These are phyloP conservation scores for Rehmannia glutinosa DNA, from an alignment of 257 asterid species.

Conservation along the genomic window DNA sequence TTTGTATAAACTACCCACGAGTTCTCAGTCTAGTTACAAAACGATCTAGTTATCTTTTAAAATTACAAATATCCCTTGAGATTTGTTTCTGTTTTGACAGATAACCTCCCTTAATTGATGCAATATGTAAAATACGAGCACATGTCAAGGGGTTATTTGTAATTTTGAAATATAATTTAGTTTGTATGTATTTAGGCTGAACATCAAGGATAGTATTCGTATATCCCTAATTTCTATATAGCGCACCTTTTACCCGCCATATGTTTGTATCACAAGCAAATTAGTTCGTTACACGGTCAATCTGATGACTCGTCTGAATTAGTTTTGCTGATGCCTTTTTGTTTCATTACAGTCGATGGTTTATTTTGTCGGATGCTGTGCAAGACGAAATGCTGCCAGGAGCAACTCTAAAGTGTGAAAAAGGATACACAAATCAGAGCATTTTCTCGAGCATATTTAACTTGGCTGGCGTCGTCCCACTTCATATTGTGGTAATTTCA, in stretches of 20 bases:
- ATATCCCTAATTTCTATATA: neutral
- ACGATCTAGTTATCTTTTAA: too few relatives aligned
- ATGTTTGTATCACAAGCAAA: neutral
- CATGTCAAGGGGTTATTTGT: too few relatives aligned
- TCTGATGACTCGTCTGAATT: neutral
- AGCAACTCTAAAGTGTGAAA: conserved; percentile 45
- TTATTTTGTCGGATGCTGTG: conserved; percentile 91
- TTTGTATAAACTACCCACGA: too few relatives aligned
- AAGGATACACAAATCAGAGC: neutral
- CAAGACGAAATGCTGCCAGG: conserved; percentile 73
- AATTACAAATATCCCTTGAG: too few relatives aligned
- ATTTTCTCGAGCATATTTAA: neutral
- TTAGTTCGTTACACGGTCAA: neutral
- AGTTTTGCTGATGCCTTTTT: neutral
- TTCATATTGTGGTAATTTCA: neutral
- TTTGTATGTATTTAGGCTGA: too few relatives aligned
- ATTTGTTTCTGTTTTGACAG: too few relatives aligned
- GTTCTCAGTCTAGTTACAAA: too few relatives aligned
- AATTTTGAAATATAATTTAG: too few relatives aligned
- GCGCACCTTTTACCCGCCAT: neutral
- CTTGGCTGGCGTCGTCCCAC: neutral
- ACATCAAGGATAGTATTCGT: too few relatives aligned
- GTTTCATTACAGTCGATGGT: conserved; percentile 47
- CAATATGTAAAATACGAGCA: too few relatives aligned
- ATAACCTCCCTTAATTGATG: too few relatives aligned